Evolutionary conservation across 495 filamentous ascomycete species (phyloP), one percentile per base, ranked within the genome.

Genomic region (Xylaria palmicola): DNA sequence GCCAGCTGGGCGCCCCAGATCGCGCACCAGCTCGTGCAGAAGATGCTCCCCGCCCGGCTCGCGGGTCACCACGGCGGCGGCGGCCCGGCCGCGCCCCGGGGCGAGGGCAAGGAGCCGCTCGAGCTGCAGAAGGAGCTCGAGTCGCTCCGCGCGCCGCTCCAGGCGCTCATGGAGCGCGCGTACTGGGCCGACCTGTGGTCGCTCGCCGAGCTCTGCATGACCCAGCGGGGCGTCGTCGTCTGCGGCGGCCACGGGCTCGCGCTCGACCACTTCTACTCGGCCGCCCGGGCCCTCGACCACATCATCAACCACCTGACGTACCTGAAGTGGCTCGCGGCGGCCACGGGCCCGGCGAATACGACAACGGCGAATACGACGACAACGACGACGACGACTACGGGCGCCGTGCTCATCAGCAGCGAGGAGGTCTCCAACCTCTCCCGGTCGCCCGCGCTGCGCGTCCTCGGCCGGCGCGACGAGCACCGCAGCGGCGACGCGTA

Each of bases 261-360:
- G 2, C 51, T 62, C 36, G 60, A 62, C 5, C 34, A 51, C 26
- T 62, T 62, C n/a, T 43, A 49, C 19, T 41, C 53, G 13, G 60
- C 60, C 15, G 52, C 60, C 34, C 29, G 60, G 27, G 60, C 60
- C 26, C 32, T 62, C 4, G 60, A 62, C 27, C 53, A 56, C 43
- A 62, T 62, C n/a, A 62, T 62, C n/a, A 62, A 62, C 15, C 51
- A 62, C 19, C 34, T 62, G 10, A 56, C 53, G 26, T 56, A 56
- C 39, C 57, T 52, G 27, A 62, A 57, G 13, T 62, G 60, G 60
- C 43, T 62, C 12, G 60, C 60, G 3, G 24, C 60, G 7, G 59
- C 50, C 13, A 62, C 40, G 2, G 41, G 30, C 19, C 59, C 40
- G 4, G 32, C 39, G 8, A 5, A 37, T 12, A 0, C 27, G 24